These are phyloP conservation scores for Simplicillium sp. DNA, from an alignment of 2,329 filamentous ascomycete genomes.

Conservation along the genomic window DNA sequence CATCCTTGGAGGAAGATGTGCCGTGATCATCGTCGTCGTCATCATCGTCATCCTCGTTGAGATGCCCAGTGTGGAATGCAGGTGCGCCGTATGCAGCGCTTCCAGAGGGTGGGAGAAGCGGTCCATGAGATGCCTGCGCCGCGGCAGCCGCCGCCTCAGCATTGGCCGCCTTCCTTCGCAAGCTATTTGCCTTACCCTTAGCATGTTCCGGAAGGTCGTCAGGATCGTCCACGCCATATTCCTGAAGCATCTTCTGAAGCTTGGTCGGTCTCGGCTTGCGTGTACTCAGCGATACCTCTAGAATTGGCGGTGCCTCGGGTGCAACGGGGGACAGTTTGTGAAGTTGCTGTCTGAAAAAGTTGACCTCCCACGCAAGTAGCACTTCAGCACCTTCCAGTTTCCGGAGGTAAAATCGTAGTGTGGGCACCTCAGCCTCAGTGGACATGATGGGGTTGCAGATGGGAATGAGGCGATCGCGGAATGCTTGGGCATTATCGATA, in stretches of 20 bases:
- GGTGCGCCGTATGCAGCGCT: conserved; percentile 15
- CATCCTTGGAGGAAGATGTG: no score
- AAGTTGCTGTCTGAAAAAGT: conserved; percentile 90
- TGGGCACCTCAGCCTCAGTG: conserved; percentile 78
- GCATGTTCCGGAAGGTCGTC: conserved; percentile 82
- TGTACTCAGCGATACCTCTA: conserved; percentile 83
- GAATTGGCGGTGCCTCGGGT: conserved; percentile 71
- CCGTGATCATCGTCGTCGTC: not conserved
- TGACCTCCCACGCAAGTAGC: conserved; percentile 85
- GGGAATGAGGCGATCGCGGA: conserved; percentile 70
- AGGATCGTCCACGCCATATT: conserved; percentile 80
- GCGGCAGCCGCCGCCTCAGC: conserved; percentile 40
- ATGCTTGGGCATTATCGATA: conserved; percentile 73
- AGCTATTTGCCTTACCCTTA: conserved; percentile 65
- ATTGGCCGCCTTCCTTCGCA: conserved; percentile 62
- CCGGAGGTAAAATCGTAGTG: conserved; percentile 86
- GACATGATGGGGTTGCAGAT: conserved; percentile 76
- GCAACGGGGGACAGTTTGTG: conserved; percentile 93
- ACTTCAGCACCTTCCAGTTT: conserved; percentile 98
- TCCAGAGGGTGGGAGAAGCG: conserved; percentile 11
- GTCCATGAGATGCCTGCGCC: conserved; percentile 11
- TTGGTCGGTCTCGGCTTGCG: conserved; percentile 95
- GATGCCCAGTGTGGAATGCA: conserved; percentile 8
- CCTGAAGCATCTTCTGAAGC: conserved; percentile 85
- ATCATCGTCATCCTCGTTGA: not conserved